Evolutionary conservation across 805 yeast species (phyloP).

Genomic region (Metschnikowia corniflorae): DNA sequence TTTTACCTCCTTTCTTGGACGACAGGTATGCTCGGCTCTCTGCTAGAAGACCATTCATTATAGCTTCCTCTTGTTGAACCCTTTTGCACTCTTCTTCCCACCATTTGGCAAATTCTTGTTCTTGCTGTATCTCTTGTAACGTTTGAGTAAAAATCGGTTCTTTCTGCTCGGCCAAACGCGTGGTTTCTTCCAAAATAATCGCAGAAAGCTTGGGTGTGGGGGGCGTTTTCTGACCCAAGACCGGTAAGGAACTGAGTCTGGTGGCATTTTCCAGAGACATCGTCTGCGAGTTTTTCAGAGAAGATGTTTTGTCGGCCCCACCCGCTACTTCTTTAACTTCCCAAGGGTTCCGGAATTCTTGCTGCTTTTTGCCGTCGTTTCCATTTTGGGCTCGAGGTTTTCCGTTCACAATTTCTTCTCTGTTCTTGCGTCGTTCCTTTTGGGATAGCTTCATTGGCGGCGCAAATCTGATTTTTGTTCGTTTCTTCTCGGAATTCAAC

Average conservation of each 20-base stretch:
- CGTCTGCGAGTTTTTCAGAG: background rate
- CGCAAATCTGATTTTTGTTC: constrained; percentile 30
- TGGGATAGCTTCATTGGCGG: constrained; percentile 50
- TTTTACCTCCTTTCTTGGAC: constrained; percentile 1
- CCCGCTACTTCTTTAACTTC: too few species aligned
- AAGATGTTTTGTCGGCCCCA: too few species aligned
- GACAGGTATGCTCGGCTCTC: background rate
- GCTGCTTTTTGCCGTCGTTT: background rate
- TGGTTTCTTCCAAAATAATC: constrained; percentile 46
- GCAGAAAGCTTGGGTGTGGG: constrained; percentile 30
- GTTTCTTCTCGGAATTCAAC: constrained; percentile 15
- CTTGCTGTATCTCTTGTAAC: constrained; percentile 70
- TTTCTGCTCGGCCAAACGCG: constrained; percentile 25
- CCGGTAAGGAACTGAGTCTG: constrained; percentile 16
- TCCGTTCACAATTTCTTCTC: constrained; percentile 10
- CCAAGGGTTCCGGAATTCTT: constrained; percentile 13
- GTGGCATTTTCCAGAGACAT: background rate
- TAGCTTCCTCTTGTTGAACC: constrained; percentile 42
- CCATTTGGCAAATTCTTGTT: constrained; percentile 84
- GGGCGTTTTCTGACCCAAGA: constrained; percentile 17
- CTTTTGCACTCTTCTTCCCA: constrained; percentile 76
- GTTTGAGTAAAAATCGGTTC: constrained; percentile 37
- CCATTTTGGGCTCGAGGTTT: too few species aligned
- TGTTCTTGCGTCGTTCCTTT: constrained; percentile 51
- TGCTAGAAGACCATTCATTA: too few species aligned